phyloP scores from a whole-genome alignment of 345 rosid species.

The Eucalyptus sp. region DNA sequence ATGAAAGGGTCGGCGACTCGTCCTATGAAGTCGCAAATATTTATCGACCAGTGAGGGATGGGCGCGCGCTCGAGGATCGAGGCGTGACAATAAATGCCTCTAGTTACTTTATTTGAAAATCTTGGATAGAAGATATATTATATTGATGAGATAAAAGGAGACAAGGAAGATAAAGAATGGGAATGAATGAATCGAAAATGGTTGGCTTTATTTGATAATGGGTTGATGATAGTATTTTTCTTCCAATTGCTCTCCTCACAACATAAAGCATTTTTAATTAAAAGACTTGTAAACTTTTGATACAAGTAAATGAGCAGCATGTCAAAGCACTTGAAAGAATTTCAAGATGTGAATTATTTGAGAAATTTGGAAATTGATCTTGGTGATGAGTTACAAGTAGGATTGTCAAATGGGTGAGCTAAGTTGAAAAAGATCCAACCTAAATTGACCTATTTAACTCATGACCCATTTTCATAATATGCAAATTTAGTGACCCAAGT shows the following conservation, averaged over 20 bases:
- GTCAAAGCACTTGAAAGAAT: neutral
- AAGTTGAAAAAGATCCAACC: accelerated
- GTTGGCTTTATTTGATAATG: neutral
- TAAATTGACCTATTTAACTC: neutral
- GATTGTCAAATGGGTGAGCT: neutral
- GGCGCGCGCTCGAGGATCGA: too few species aligned
- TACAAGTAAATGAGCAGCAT: neutral
- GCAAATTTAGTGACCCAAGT: neutral
- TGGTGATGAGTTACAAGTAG: neutral
- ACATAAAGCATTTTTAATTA: neutral
- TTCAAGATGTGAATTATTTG: neutral
- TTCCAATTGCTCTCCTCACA: neutral
- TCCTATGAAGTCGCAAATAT: too few species aligned
- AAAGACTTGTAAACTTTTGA: neutral
- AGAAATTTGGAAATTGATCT: neutral
- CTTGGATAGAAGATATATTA: accelerated
- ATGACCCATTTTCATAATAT: neutral
- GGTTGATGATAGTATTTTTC: neutral
- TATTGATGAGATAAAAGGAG: accelerated
- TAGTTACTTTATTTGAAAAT: neutral
- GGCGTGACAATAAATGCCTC: too few species aligned
- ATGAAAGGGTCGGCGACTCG: too few species aligned
- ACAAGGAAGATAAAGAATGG: neutral
- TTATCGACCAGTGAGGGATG: too few species aligned
- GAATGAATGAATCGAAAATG: neutral